A percentile compares a stretch with the other conserved stretches of the same genome.
phyloP scores from a whole-genome alignment of 148 eudicot species.

The Camellia japonica region DNA sequence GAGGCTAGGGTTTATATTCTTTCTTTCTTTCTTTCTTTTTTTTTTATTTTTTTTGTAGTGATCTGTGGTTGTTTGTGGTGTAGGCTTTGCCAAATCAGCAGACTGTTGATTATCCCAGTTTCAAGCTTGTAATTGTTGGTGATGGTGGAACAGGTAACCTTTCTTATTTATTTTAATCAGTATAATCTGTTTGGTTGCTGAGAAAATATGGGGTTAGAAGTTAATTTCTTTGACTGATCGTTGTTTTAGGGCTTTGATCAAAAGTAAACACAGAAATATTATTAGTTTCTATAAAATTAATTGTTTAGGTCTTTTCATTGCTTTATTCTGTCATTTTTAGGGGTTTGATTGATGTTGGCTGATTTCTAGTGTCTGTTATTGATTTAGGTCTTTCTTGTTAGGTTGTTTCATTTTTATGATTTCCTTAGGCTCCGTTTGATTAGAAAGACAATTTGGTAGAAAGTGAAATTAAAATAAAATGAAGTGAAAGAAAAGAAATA shows the following conservation, averaged over 20 bases:
- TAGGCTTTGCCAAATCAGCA: conserved; percentile 76
- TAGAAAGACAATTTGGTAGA: too few relatives aligned
- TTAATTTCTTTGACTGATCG: too few relatives aligned
- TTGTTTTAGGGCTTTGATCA: neutral
- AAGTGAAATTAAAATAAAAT: too few relatives aligned
- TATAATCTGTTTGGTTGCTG: neutral
- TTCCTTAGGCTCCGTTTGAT: too few relatives aligned
- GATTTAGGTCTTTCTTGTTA: neutral
- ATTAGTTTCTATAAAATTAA: neutral
- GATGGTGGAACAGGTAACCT: conserved; percentile 70
- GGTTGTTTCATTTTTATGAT: neutral
- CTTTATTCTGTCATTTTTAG: neutral
- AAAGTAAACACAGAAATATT: too few relatives aligned
- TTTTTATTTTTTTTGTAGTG: neutral
- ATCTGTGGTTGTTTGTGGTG: neutral
- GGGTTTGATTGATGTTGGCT: neutral
- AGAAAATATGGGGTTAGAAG: neutral
- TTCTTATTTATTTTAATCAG: neutral
- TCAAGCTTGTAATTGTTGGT: conserved; percentile 80
- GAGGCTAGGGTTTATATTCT: neutral
- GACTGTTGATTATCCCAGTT: conserved; percentile 69
- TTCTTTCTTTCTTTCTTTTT: neutral
- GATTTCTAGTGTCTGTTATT: neutral
- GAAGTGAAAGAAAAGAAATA: too few relatives aligned
- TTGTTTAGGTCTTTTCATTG: neutral